Evolutionary conservation across 306 rosid genomes (phyloP).

Genomic region (Prunus kanzakura): DNA sequence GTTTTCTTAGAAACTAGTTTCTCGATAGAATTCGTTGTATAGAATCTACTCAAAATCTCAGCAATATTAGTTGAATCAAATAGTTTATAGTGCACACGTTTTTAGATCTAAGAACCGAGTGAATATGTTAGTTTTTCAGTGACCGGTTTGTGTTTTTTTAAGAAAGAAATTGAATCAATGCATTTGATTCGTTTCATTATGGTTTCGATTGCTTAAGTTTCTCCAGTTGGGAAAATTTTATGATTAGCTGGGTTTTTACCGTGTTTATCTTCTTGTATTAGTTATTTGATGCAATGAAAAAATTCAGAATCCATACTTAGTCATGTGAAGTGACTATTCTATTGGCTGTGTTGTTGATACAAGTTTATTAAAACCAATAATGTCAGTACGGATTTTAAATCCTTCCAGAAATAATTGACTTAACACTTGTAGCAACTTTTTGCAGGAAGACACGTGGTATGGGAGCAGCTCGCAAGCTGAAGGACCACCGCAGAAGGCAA

Average conservation of each 20-base stretch:
- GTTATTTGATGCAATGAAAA: background rate
- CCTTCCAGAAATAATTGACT: background rate
- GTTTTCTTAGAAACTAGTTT: background rate
- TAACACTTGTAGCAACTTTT: background rate
- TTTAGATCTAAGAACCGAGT: background rate
- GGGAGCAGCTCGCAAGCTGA: slow-evolving; percentile 73
- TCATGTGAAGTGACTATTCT: background rate
- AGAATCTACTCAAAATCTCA: background rate
- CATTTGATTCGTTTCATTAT: background rate
- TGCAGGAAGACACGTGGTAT: slow-evolving; percentile 57
- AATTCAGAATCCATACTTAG: background rate
- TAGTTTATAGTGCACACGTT: background rate
- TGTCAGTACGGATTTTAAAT: background rate
- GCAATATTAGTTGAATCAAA: background rate
- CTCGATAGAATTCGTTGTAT: background rate
- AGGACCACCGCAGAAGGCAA: slow-evolving; percentile 62
- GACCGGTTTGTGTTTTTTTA: background rate
- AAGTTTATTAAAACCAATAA: background rate
- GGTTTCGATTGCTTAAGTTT: background rate
- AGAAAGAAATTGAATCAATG: background rate
- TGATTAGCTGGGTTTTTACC: background rate
- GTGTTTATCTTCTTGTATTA: background rate
- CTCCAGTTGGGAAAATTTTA: no score
- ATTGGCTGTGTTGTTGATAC: background rate
- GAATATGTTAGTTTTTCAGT: no score